Evolutionary conservation across 2,329 filamentous ascomycete genomes (phyloP).

Genomic region (Pyrenochaeta sp.): DNA sequence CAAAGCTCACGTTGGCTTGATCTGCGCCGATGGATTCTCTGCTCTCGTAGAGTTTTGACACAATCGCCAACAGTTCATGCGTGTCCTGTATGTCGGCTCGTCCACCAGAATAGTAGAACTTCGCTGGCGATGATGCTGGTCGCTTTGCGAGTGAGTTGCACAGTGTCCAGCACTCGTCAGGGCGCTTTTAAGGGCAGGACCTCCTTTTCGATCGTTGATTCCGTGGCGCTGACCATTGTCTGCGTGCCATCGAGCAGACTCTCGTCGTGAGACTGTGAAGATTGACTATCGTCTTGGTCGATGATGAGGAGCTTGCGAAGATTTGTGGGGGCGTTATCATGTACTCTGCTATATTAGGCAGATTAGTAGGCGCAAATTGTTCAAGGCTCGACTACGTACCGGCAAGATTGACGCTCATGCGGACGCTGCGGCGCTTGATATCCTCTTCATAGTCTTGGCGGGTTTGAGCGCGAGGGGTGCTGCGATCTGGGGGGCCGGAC

Average conservation of each 20-base stretch:
- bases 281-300: constrained; percentile 43
- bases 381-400: constrained; percentile 59
- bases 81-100: constrained; percentile 82
- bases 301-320: constrained; percentile 41
- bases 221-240: constrained; percentile 62
- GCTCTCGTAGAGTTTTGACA: constrained; percentile 90
- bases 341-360: constrained; percentile 56
- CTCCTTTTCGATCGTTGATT: constrained; percentile 67
- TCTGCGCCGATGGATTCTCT: constrained; percentile 73
- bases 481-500: constrained; percentile 61
- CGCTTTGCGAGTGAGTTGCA: constrained; percentile 90
- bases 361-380: constrained; percentile 18
- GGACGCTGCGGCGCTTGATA: constrained; percentile 60
- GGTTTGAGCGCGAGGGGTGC: constrained; percentile 85
- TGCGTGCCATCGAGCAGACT: constrained; percentile 37
- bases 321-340: constrained; percentile 47
- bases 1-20: constrained; percentile 82
- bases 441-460: constrained; percentile 74
- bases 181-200: constrained; percentile 75
- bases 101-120: constrained; percentile 74
- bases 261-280: constrained; percentile 45
- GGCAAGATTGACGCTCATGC: constrained; percentile 78
- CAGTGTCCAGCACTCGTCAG: constrained; percentile 90
- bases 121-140: constrained; percentile 78
- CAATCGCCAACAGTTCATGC: constrained; percentile 96